Evolutionary conservation across 805 yeast species (phyloP).

Genomic region (Wickerhamiella slavikovae): DNA sequence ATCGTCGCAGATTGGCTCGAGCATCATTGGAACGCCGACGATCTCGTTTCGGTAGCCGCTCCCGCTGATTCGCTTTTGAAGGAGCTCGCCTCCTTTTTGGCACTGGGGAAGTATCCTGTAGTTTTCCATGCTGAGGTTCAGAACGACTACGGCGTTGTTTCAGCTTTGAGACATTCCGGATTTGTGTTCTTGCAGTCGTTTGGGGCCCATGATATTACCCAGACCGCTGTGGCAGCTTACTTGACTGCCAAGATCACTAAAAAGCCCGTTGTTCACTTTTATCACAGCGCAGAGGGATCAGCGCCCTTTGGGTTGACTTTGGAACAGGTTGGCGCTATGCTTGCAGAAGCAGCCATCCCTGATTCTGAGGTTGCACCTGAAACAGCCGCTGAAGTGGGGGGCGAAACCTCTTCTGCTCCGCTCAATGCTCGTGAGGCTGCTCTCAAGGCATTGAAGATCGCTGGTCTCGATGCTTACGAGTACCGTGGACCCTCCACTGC

Average conservation of each 20-base stretch:
- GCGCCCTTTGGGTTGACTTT: conserved; percentile 11
- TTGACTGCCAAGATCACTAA: conserved; percentile 28
- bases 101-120: conserved; percentile 5
- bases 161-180: conserved; percentile 55
- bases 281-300: conserved; percentile 12
- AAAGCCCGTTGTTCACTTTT: conserved; percentile 57
- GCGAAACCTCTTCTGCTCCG: not conserved
- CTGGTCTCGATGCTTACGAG: conserved; percentile 22
- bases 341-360: conserved; percentile 8
- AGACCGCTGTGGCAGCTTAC: conserved; percentile 37
- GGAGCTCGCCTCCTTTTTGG: conserved; percentile 9
- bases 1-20: conserved; percentile 1
- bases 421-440: conserved; percentile 8
- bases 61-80: conserved; percentile 7
- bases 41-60: conserved; percentile 7
- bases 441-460: conserved; percentile 16
- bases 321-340: conserved; percentile 10
- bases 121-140: conserved; percentile 10
- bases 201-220: conserved; percentile 29
- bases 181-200: conserved; percentile 50
- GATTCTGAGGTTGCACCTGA: not conserved
- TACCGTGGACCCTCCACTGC: conserved; percentile 24
- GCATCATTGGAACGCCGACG: conserved; percentile 1
- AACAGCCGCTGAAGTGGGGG: not conserved
- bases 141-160: conserved; percentile 45